Evolutionary conservation across 345 rosid genomes (phyloP).

Genomic region (Citrus sinensis): DNA sequence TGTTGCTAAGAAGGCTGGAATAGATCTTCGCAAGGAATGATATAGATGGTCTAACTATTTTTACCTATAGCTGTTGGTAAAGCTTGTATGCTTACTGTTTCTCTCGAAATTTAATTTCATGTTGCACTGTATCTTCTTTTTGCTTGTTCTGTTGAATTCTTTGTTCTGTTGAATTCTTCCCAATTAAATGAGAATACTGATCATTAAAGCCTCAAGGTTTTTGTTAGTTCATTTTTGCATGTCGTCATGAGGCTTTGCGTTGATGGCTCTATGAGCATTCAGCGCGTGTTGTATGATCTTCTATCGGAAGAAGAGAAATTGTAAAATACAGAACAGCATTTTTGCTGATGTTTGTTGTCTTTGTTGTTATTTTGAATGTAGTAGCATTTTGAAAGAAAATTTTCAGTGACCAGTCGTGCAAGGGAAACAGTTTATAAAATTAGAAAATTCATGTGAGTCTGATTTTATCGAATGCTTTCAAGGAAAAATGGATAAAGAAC

Average conservation of each 20-base stretch:
- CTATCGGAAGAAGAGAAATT: neutral
- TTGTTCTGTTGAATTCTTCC: neutral
- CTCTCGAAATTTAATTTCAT: neutral
- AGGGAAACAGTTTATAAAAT: too few relatives aligned
- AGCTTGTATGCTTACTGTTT: neutral
- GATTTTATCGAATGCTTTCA: too few relatives aligned
- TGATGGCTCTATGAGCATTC: neutral
- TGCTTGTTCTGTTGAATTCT: neutral
- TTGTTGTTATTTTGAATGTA: neutral
- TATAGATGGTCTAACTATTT: neutral
- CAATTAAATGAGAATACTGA: neutral
- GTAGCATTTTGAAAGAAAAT: neutral
- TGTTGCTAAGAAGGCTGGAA: conserved; percentile 95
- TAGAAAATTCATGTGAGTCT: too few relatives aligned
- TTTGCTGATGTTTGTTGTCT: neutral
- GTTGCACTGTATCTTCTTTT: neutral
- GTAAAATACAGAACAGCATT: neutral
- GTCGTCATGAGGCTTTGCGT: neutral
- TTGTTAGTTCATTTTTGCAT: neutral
- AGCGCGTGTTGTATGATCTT: neutral
- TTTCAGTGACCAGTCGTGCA: too few relatives aligned
- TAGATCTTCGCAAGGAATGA: conserved; percentile 73
- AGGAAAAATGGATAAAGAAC: too few relatives aligned
- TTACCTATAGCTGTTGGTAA: neutral
- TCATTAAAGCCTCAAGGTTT: neutral